Evolutionary conservation across 2,329 filamentous ascomycete species (phyloP).

Genomic region (Aspergillus udagawae): DNA sequence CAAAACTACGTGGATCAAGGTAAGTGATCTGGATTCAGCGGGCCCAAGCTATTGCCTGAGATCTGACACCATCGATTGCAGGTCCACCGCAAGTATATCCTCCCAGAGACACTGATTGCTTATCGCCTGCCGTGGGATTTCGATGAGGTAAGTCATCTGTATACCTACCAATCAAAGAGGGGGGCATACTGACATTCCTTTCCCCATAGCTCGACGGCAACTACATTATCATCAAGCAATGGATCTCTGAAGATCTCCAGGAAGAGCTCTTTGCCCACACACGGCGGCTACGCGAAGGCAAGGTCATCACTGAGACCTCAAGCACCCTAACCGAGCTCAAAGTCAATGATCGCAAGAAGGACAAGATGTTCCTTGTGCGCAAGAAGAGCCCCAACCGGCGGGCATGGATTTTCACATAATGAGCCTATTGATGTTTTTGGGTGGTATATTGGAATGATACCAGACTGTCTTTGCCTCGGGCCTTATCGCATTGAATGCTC

Average conservation of each 20-base stretch:
- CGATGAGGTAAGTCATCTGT: slow-evolving; percentile 39
- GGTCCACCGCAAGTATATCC: slow-evolving; percentile 45
- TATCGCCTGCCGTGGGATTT: slow-evolving; percentile 47
- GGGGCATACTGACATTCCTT: slow-evolving; percentile 3
- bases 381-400: slow-evolving; percentile 39
- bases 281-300: slow-evolving; percentile 56
- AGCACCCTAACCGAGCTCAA: slow-evolving; percentile 37
- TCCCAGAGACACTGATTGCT: slow-evolving; percentile 43
- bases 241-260: slow-evolving; percentile 68
- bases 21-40: slow-evolving; percentile 13
- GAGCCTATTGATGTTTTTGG: not conserved
- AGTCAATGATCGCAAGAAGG: slow-evolving; percentile 40
- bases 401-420: slow-evolving; percentile 34
- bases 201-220: slow-evolving; percentile 53
- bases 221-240: slow-evolving; percentile 69
- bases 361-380: slow-evolving; percentile 45
- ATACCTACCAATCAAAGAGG: not conserved
- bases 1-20: slow-evolving; percentile 43
- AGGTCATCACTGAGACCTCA: slow-evolving; percentile 33
- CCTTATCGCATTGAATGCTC: not conserved
- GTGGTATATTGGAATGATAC: slow-evolving; percentile 1
- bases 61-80: slow-evolving; percentile 14
- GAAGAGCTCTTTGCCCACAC: slow-evolving; percentile 71
- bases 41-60: not conserved
- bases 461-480: not conserved